Conservation (phyloP, 257 asterid genomes). For the Solanum clarkiae region DNA sequence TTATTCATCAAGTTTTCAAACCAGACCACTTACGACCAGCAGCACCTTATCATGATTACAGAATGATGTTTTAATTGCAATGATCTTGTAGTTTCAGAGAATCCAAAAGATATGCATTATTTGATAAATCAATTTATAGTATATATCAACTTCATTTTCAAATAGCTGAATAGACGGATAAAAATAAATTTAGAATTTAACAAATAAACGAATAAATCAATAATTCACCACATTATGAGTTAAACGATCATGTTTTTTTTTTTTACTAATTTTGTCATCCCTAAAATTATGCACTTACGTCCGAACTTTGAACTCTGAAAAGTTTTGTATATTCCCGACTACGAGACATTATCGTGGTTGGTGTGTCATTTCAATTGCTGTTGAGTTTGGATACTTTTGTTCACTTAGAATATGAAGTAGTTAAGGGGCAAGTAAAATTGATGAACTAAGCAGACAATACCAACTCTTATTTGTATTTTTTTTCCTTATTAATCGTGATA, state of each 20-base stretch:
- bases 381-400: background rate
- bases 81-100: too few relatives aligned
- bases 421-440: background rate
- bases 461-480: background rate
- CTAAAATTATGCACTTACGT: background rate
- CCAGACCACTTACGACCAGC: background rate
- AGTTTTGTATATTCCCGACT: background rate
- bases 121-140: too few relatives aligned
- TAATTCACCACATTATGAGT: background rate
- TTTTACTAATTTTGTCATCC: background rate
- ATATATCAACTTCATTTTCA: too few relatives aligned
- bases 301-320: background rate
- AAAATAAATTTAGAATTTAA: background rate
- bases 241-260: background rate
- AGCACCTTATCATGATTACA: background rate
- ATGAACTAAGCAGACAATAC: background rate
- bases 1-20: background rate
- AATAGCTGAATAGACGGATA: background rate
- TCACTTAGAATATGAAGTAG: background rate
- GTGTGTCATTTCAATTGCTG: background rate
- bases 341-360: background rate
- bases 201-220: background rate
- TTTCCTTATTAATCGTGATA: too few relatives aligned
- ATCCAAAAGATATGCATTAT: too few relatives aligned
- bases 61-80: too few relatives aligned